Evolutionary conservation across 1,284 basidiomycete genomes (phyloP), one percentile per base, ranked within the genome.

Genomic region (Amylostereum chailletii): DNA sequence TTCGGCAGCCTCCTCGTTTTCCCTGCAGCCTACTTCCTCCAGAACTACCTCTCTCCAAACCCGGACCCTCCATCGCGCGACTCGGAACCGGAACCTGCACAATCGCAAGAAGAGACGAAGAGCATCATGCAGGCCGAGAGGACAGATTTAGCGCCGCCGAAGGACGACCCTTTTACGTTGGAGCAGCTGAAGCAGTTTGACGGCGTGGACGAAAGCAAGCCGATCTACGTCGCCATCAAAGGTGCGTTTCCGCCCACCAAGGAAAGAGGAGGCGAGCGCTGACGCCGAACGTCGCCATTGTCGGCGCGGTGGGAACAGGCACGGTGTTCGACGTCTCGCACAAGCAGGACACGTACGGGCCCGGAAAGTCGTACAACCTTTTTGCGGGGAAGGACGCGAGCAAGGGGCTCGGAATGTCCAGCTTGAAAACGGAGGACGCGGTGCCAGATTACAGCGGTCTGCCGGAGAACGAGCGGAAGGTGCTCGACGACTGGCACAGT

Each of bases 311-410:
- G 19, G 19, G 19, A 19, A 41, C 57, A 88, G 88, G 89, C 45
- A 83, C 81, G 0, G 74, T 94, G 8, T 94, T 94, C 64, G 90
- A 94, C 62, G 92, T 95, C n/a, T 68, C 81, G 1, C 71, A 71
- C 48, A 93, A 92, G 62, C 68, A 70, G 10, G 90, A 94, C 54
- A 86, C 90, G 55, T 95, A 95, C 58, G 89, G 90, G 36, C 68
- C 70, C 30, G 86, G 79, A 6, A 69, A 73, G 39, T 81, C 83
- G 4, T 90, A 90, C 65, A 77, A 78, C 57, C 64, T 87, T 26
- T 89, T 90, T 60, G 83, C 94, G 7, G 94, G 94, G 42, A 96
- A 92, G 69, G 95, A 98, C 60, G 95, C 83, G 0, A 90, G 86
- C 33, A 79, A 74, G 54, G 91, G 86, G 0, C 70, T 94, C 2